phyloP scores from a whole-genome alignment of 2,329 filamentous ascomycete species.

The Phyllachora maydis region DNA sequence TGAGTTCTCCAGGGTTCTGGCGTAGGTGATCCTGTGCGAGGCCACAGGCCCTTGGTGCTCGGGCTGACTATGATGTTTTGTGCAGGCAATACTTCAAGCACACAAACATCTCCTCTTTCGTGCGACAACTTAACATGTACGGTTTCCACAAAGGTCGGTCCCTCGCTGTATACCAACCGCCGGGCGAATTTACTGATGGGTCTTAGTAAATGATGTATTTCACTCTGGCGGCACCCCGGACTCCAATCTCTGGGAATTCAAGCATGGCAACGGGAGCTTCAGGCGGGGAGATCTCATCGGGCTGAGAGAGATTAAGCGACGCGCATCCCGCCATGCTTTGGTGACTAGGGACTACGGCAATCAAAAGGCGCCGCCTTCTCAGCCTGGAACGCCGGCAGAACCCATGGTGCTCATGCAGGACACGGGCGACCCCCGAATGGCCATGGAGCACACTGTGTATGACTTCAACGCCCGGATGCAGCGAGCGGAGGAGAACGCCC shows the following conservation, averaged over 20 bases:
- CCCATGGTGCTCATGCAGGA: conserved; percentile 53
- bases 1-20: conserved; percentile 94
- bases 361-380: conserved; percentile 54
- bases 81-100: conserved; percentile 94
- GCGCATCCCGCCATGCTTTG: conserved; percentile 78
- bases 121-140: conserved; percentile 97
- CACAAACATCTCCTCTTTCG: conserved; percentile 97
- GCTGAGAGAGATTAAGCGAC: conserved; percentile 82
- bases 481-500: conserved; percentile 66
- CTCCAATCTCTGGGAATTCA: conserved; percentile 94
- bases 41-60: too few species aligned
- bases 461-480: conserved; percentile 59
- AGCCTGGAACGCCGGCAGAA: conserved; percentile 71
- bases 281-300: conserved; percentile 85
- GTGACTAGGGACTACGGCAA: conserved; percentile 81
- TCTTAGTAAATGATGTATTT: conserved; percentile 91
- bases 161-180: conserved; percentile 1
- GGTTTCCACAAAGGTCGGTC: conserved; percentile 87
- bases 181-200: conserved; percentile 6
- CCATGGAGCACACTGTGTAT: conserved; percentile 64
- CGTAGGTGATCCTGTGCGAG: conserved; percentile 55
- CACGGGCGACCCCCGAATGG: conserved; percentile 53
- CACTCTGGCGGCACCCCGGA: conserved; percentile 89
- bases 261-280: conserved; percentile 93
- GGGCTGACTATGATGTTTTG: conserved; percentile 5